Evolutionary conservation across 106 monocot species (phyloP), one percentile per base, ranked within the genome.

Genomic region (Dendrobium huoshanense): DNA sequence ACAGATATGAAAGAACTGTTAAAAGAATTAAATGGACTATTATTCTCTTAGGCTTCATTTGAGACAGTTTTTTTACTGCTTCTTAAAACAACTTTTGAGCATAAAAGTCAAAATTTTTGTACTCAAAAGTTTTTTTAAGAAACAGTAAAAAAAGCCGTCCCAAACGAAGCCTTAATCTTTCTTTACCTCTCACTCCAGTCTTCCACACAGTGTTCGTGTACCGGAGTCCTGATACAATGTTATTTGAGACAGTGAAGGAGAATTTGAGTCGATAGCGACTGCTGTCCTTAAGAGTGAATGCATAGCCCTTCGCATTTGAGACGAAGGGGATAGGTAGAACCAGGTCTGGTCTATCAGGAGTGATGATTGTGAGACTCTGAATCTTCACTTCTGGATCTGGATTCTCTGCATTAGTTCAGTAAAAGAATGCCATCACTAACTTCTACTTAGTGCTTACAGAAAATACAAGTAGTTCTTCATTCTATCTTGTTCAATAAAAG

Each of bases 121-220:
- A 31, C 31, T 31, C 31, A 31, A 31, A 31, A 31, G 31, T 31
- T 31, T 1, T 1, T 31, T 31, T 31, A 31, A 31, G 31, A 31
- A 31, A 31, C 31, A 31, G 31, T 31, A 31, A 31, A 31, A 31
- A 31, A 31, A 31, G 1, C 31, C 1, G 31, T 31, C 1, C 1
- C 31, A 31, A 31, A 31, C 1, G 31, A 31, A 31, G 1, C 31
- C 31, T 31, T 31, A 1, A 31, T 73, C 41, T 73, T 73, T 4
- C 20, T 47, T 24, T 85, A 93, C 96, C 93, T 96, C 87, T 87
- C 10, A 96, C 77, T 15, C 93, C 91, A 75, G 89, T 89, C 84
- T 96, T 96, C 96, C 96, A 93, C 20, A 96, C 96, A 4, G 96
- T 96, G 78, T 90, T 93, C 2, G 90, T 90, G 81, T 96, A 96